Base-by-base conservation (phyloP, 2,329 filamentous ascomycete genomes). In the Colletotrichum godetiae region DNA sequence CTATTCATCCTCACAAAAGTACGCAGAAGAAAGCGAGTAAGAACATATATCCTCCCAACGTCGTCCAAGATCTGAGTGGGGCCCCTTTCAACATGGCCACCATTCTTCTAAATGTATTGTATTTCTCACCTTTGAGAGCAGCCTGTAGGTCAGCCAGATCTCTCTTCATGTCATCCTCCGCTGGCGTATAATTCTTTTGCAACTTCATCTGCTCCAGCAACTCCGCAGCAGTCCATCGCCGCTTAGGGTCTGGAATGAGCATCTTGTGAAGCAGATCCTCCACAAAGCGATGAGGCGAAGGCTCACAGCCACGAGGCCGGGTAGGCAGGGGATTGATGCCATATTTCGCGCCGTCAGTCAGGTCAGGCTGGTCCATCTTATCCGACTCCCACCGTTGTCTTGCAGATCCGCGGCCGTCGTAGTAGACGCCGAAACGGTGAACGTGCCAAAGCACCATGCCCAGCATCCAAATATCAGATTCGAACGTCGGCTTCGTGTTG, bases 401-500 rank as follows among this genome's bases (percentile, higher is more conserved):
- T 6, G 56, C 24, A 33, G 56, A 49, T 12, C 56, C 24, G 27
- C 56, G 56, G 56, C 56, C 56, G 56, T 33, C 13, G 56, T 29
- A 33, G 49, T 61, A 13, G 7, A 29, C 15, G n/a, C 64, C 69
- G 53, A 42, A 55, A 4, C 33, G 55, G 22, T 71, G 71, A 19
- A 57, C 56, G n/a, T 70, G 56, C 56, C 8, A 22, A 31, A 73
- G 37, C 11, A 24, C 35, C 71, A 57, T 42, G 5, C 71, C 71
- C 0, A 73, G 56, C 71, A 71, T 69, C 71, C 71, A 73, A 27
- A 73, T 29, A 19, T 73, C 71, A 1, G 66, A 24, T 53, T 19
- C 4, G 5, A 31, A 8, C 0, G 70, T 52, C 42, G 70, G 55
- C 29, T 63, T 64, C 58, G 19, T 22, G 42, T n/a, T 49, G 19